phyloP scores from a whole-genome alignment of 2,329 filamentous ascomycete species.

The Rasamsonia emersonii region DNA sequence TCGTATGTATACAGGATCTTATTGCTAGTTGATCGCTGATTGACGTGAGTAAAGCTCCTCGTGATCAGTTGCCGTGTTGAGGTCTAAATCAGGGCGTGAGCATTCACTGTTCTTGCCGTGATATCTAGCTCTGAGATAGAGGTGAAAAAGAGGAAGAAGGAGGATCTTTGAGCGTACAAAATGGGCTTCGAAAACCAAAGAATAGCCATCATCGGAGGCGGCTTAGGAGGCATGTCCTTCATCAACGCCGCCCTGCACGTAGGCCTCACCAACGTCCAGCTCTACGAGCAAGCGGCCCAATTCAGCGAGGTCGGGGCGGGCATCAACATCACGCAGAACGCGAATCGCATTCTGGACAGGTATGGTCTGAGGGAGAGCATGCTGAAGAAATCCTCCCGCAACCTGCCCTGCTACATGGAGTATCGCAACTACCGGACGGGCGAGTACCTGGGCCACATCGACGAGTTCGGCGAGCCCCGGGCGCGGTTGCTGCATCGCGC shows the following conservation, averaged over 20 bases:
- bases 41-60: too few species aligned
- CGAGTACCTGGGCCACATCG: conserved; percentile 22
- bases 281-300: conserved; percentile 29
- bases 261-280: conserved; percentile 21
- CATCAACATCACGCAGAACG: conserved; percentile 31
- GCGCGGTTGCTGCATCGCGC: conserved; percentile 22
- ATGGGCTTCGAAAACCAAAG: conserved; percentile 22
- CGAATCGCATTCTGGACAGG: conserved; percentile 22
- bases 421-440: conserved; percentile 20
- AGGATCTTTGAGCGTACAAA: too few species aligned
- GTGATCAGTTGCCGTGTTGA: too few species aligned
- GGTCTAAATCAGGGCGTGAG: too few species aligned
- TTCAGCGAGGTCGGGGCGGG: conserved; percentile 32
- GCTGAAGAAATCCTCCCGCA: conserved; percentile 25
- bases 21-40: too few species aligned
- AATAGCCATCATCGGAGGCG: conserved; percentile 28
- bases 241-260: conserved; percentile 28
- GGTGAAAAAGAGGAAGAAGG: too few species aligned
- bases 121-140: too few species aligned
- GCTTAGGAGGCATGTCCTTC: conserved; percentile 29
- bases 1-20: too few species aligned
- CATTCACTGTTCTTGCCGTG: too few species aligned
- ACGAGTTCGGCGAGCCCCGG: conserved; percentile 18
- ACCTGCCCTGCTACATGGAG: conserved; percentile 23
- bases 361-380: conserved; percentile 24